These are phyloP conservation scores for Globisporangium cederbergense DNA, from an alignment of 352 stramenopile genomes.

Conservation along the genomic window DNA sequence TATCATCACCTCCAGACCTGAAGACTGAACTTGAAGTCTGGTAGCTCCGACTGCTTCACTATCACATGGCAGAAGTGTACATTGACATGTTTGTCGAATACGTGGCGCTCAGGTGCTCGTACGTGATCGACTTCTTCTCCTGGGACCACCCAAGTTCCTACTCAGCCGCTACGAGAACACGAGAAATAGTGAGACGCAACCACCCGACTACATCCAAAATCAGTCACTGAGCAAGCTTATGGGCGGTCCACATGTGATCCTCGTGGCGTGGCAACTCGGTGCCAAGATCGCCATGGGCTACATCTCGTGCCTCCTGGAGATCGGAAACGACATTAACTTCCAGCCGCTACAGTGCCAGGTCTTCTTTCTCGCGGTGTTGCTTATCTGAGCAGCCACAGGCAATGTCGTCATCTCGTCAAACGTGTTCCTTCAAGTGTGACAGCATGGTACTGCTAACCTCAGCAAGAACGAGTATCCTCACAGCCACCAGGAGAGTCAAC, in stretches of 20 bases:
- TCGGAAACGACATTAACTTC: conserved; percentile 18
- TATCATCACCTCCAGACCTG: too few species aligned
- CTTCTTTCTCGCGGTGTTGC: conserved; percentile 16
- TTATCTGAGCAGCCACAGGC: conserved; percentile 12
- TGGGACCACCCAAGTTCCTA: conserved; percentile 29
- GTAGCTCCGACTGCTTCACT: conserved; percentile 20
- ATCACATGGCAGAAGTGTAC: conserved; percentile 27
- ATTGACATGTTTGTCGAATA: conserved; percentile 51
- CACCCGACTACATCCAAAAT: background rate
- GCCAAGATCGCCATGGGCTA: conserved; percentile 22
- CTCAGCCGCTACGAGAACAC: background rate
- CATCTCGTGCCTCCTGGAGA: conserved; percentile 23
- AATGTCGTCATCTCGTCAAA: conserved; percentile 11
- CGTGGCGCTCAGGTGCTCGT: conserved; percentile 38
- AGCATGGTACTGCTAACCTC: too few species aligned
- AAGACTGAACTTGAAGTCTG: conserved; percentile 13
- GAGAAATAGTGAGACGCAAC: too few species aligned
- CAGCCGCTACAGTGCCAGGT: conserved; percentile 15
- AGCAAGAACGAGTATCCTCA: too few species aligned
- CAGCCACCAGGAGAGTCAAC: too few species aligned
- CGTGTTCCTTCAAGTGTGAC: conserved; percentile 5
- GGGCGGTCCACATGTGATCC: conserved; percentile 2
- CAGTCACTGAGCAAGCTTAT: conserved; percentile 4
- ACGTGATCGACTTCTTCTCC: conserved; percentile 29
- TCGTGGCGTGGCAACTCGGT: conserved; percentile 20